Base-by-base conservation (phyloP, 169 alveolate genomes). In the Eimeria maxima region DNA sequence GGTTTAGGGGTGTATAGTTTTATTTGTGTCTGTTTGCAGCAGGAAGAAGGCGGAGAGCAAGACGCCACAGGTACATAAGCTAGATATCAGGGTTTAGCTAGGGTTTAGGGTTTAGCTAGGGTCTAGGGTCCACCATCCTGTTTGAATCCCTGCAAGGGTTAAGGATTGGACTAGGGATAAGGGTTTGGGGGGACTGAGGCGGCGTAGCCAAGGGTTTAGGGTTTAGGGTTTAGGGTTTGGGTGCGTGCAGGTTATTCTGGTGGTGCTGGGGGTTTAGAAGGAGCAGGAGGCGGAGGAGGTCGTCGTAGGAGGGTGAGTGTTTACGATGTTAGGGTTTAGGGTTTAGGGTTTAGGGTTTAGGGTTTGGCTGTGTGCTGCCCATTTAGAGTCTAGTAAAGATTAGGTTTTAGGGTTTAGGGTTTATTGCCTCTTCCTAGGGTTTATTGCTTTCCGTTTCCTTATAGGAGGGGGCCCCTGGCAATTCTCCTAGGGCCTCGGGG, bases 221-320 rank as follows among this genome's bases (percentile, higher is more conserved):
- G 74, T 65, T 65, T 65, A 65, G 74, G 74, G 74, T 65, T 65
- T 53, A 53, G 60, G 60, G 60, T 53, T 53, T 53, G 13, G 60
- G 60, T 65, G 74, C 33, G 84, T 50, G 84, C 84, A 73, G 84
- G 84, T 4, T 73, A 73, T 73, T 5, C 38, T 24, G 45, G 50
- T 7, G 84, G 84, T 10, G 53, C 84, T 73, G 50, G n/a, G 50
- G 84, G 29, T n/a, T 65, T n/a, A 65, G 74, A 65, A n/a, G 74
- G 74, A 5, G 8, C 74, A 22, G 24, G 74, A 10, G 65, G 69
- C 76, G n/a, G n/a, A n/a, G n/a, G n/a, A n/a, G 57, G 95, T 63
- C 83, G 81, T 86, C 63, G 55, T 74, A 20, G 55, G 65, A 6
- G 95, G 76, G 38, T 67, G 55, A 90, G 95, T 67, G 60, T 74